A percentile compares a stretch with the other conserved stretches of the same genome.
These are phyloP conservation scores for Cordia subcordata DNA, from an alignment of 257 asterid species.

Conservation along the genomic window DNA sequence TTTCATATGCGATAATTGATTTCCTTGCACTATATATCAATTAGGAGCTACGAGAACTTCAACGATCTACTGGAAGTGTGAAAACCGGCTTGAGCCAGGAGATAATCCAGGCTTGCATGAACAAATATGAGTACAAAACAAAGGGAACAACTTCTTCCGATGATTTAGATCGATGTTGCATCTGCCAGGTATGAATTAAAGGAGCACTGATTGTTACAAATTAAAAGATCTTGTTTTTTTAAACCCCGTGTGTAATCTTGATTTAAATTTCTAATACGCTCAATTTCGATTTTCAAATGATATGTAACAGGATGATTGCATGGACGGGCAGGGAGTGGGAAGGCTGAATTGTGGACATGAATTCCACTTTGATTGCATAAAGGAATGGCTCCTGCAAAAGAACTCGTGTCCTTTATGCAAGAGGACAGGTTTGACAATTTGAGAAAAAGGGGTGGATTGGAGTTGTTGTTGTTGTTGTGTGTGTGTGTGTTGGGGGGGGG, in stretches of 20 bases:
- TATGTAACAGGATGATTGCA: conserved; percentile 12
- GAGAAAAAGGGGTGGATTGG: too few species aligned
- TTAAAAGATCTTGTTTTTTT: not conserved
- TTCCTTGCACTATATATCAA: too few species aligned
- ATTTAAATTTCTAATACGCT: too few species aligned
- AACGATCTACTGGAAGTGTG: not conserved
- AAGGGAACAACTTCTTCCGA: not conserved
- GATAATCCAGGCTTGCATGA: not conserved
- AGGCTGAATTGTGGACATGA: conserved; percentile 3
- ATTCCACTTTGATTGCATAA: conserved; percentile 16
- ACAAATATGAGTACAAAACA: not conserved
- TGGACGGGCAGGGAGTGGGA: conserved; percentile 5
- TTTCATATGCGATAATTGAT: too few species aligned
- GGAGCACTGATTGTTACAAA: too few species aligned
- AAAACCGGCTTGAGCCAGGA: not conserved
- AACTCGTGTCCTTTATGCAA: conserved; percentile 15
- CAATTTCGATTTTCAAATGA: not conserved
- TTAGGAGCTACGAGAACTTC: not conserved
- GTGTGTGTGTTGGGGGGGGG: too few species aligned
- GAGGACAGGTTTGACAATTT: not conserved
- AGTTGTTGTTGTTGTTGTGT: too few species aligned
- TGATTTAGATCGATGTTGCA: not conserved
- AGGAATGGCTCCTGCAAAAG: conserved; percentile 15
- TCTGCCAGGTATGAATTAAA: conserved; percentile 2
- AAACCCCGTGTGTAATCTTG: too few species aligned